Evolutionary conservation across 495 filamentous ascomycete genomes (phyloP), one percentile per base, ranked within the genome.

Genomic region (Aspergillus baeticus): DNA sequence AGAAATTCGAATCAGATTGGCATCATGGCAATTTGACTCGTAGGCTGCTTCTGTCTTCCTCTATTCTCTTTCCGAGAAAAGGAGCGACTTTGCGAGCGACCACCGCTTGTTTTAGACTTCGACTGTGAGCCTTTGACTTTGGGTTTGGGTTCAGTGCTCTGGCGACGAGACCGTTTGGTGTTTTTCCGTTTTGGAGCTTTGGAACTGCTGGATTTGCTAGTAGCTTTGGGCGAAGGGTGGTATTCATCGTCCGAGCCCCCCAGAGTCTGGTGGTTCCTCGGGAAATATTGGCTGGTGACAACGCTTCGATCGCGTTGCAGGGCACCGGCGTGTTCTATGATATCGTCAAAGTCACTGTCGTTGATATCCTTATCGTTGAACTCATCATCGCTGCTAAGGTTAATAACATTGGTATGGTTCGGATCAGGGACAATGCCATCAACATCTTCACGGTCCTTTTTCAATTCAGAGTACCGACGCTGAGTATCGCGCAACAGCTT

Each of bases 391-490:
- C 78, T 80, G 56, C 83, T 87, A 60, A 86, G 77, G 57, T 87
- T 81, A 60, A 91, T 87, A 17, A 91, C 81, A 57, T 85, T 84
- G 58, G 79, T 75, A 54, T 84, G 81, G 54, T 87, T 84, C 6
- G 78, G 80, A 51, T 79, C 76, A 22, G 74, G 75, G n/a, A 77
- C 71, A 53, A 79, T 63, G 38, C 77, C 78, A 52, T 74, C 73
- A 23, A 64, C 69, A 51, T 75, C 63, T 57, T 64, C 76, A 43
- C 64, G 74, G 13, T 73, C 76, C 31, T 68, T 56, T 53, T 69
- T 85, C 63, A 91, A 82, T 47, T 83, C 80, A 14, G 76, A 71
- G 61, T 90, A 90, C 20, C 80, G 73, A 1, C 68, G 57, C 23
- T 81, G 76, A 26, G 80, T 81, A 29, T 80, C 71, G 17, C 73